These are phyloP conservation scores for Lepidium campestre DNA, from an alignment of 441 rosid genomes.

Conservation along the genomic window DNA sequence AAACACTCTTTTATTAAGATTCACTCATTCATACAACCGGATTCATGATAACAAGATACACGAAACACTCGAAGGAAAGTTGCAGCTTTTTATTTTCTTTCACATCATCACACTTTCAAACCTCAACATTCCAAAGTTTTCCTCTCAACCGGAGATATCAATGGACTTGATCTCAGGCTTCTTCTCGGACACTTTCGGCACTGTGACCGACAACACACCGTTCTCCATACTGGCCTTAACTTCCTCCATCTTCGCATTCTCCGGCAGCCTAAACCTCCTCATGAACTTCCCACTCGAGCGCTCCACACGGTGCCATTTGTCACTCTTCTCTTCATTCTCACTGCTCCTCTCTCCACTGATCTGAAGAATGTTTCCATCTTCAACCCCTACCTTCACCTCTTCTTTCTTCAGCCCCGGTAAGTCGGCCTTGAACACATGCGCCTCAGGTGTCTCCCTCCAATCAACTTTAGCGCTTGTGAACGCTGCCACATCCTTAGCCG, in stretches of 20 bases:
- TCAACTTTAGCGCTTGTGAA: slow-evolving; percentile 31
- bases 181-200: slow-evolving; percentile 36
- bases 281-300: slow-evolving; percentile 38
- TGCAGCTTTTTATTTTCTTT: not conserved
- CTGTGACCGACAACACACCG: slow-evolving; percentile 37
- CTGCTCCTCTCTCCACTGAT: slow-evolving; percentile 43
- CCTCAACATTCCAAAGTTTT: too few relatives aligned
- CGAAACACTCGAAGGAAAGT: too few relatives aligned
- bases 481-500: slow-evolving; percentile 22
- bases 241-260: slow-evolving; percentile 36
- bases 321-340: slow-evolving; percentile 44
- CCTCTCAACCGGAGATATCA: slow-evolving; percentile 31
- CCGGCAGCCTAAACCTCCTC: slow-evolving; percentile 51
- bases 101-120: not conserved
- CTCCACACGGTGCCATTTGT: slow-evolving; percentile 45
- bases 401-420: slow-evolving; percentile 48
- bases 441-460: slow-evolving; percentile 47
- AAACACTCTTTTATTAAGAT: not conserved
- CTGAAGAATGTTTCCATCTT: slow-evolving; percentile 37
- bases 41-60: not conserved
- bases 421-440: slow-evolving; percentile 48
- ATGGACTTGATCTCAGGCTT: slow-evolving; percentile 40
- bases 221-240: slow-evolving; percentile 45
- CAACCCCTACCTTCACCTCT: slow-evolving; percentile 46
- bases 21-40: not conserved